Percentiles rank a stretch among this genome's conserved stretches.
phyloP scores from a whole-genome alignment of 73 alveolate species.

The Tetrahymena elliotti region DNA sequence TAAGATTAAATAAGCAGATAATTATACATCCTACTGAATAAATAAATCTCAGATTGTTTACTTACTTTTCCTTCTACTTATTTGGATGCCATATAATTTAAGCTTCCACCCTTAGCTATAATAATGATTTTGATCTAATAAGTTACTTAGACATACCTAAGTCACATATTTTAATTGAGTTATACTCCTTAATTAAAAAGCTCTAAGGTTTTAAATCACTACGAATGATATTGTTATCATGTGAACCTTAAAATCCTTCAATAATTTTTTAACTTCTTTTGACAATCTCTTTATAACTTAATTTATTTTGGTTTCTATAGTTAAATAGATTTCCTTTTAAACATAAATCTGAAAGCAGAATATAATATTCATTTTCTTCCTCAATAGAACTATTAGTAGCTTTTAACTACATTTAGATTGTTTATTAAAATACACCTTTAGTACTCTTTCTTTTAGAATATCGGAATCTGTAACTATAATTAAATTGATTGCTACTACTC shows the following conservation, averaged over 20 bases:
- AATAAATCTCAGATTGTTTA: neutral
- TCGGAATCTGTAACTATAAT: neutral
- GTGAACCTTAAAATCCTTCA: neutral
- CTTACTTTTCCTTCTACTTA: neutral
- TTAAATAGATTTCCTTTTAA: neutral
- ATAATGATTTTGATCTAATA: neutral
- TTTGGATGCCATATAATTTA: neutral
- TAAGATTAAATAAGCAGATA: neutral
- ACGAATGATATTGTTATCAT: neutral
- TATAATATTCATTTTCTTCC: neutral
- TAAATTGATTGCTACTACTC: neutral
- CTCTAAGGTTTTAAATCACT: neutral
- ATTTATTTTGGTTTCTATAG: too few relatives aligned
- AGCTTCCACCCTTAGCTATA: neutral
- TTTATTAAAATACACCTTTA: too few relatives aligned
- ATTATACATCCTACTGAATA: neutral
- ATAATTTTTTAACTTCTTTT: neutral
- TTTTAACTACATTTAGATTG: neutral
- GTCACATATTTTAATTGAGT: neutral
- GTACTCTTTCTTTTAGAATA: neutral
- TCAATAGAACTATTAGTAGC: neutral
- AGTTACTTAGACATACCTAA: neutral
- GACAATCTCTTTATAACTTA: neutral
- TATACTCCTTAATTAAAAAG: too few relatives aligned
- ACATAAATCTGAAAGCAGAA: neutral